Conservation (phyloP, 2,329 filamentous ascomycete genomes). For the Aspergillus sergii region DNA sequence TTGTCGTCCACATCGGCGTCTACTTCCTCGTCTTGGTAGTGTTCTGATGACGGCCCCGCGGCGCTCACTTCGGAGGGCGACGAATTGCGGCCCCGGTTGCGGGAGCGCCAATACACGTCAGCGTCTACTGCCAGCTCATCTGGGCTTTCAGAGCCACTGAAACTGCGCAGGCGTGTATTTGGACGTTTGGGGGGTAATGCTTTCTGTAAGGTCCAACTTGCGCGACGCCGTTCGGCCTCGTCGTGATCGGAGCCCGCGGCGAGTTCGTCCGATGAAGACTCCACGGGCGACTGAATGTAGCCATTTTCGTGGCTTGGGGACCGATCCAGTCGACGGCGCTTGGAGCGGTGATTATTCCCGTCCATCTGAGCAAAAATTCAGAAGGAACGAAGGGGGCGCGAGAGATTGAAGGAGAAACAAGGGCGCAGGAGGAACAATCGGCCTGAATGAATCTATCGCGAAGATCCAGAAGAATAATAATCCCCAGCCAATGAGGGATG, state of each 20-base stretch:
- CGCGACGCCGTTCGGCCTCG: conserved; percentile 37
- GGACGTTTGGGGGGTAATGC: conserved; percentile 33
- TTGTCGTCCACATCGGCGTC: conserved; percentile 25
- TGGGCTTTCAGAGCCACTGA: conserved; percentile 43
- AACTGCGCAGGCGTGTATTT: conserved; percentile 28
- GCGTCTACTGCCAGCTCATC: conserved; percentile 49
- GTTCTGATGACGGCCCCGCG: conserved; percentile 7
- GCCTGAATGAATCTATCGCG: conserved; percentile 5
- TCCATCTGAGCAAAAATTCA: conserved; percentile 26
- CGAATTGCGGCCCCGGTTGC: conserved; percentile 26
- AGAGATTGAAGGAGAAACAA: conserved; percentile 3
- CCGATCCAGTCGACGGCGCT: conserved; percentile 36
- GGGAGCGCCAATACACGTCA: conserved; percentile 38
- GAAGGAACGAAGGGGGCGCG: neutral
- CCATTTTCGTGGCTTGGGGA: conserved; percentile 19
- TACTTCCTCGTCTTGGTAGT: conserved; percentile 10
- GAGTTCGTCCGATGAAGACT: conserved; percentile 46
- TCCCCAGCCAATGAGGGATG: conserved; percentile 3
- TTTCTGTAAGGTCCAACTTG: conserved; percentile 38
- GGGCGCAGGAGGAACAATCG: conserved; percentile 1
- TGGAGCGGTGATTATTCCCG: conserved; percentile 26
- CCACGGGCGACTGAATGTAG: conserved; percentile 27
- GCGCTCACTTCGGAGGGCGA: conserved; percentile 22
- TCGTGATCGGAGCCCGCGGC: conserved; percentile 38
- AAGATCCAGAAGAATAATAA: conserved; percentile 2